phyloP scores from a whole-genome alignment of 768 basidiomycete genomes.

The Panellus pusillus region DNA sequence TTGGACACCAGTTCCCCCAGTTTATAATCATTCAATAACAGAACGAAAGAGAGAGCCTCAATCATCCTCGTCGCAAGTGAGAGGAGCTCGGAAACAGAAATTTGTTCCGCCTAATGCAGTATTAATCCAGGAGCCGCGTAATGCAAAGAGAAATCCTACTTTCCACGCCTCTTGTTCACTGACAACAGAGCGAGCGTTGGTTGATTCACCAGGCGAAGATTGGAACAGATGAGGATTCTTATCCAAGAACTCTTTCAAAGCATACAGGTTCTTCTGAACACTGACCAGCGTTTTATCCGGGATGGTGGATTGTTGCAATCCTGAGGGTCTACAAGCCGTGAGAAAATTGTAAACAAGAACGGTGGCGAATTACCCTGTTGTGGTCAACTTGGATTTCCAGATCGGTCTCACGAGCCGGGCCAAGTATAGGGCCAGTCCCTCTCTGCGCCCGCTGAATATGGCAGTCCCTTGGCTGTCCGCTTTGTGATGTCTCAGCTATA shows the following conservation, averaged over 20 bases:
- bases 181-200: conserved; percentile 54
- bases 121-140: not conserved
- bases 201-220: conserved; percentile 70
- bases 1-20: conserved; percentile 81
- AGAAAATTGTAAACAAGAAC: not conserved
- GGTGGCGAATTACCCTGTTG: conserved; percentile 47
- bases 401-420: conserved; percentile 81
- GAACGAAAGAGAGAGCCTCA: conserved; percentile 91
- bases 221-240: conserved; percentile 86
- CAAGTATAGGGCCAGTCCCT: conserved; percentile 87
- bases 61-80: conserved; percentile 80
- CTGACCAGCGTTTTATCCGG: conserved; percentile 61
- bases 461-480: conserved; percentile 72
- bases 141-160: conserved; percentile 40
- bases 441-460: conserved; percentile 83
- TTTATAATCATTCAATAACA: conserved; percentile 89
- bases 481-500: conserved; percentile 22
- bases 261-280: conserved; percentile 79
- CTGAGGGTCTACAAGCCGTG: conserved; percentile 35
- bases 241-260: conserved; percentile 73
- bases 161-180: conserved; percentile 89
- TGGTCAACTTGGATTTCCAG: conserved; percentile 83
- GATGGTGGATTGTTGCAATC: conserved; percentile 59
- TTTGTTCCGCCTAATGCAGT: conserved; percentile 67
- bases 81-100: conserved; percentile 75